Percentiles rank a stretch among this genome's conserved stretches.
phyloP scores from a whole-genome alignment of 2,329 filamentous ascomycete species.

The Neofusicoccum laricinum region DNA sequence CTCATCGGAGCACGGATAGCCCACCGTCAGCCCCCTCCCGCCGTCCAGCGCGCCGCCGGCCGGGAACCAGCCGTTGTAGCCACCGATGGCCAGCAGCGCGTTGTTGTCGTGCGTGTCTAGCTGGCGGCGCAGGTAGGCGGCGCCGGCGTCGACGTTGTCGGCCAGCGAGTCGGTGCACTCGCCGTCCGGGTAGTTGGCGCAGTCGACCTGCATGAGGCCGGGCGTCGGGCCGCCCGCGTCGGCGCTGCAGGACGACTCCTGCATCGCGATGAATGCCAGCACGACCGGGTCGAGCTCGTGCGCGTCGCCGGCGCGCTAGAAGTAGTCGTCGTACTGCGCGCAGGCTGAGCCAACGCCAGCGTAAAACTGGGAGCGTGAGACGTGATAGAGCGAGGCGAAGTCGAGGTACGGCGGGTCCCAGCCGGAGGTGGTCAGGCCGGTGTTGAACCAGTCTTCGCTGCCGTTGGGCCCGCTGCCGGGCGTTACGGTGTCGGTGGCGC shows the following conservation, averaged over 20 bases:
- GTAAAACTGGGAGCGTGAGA: conserved; percentile 28
- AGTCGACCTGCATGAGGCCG: conserved; percentile 38
- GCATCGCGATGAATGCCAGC: conserved; percentile 37
- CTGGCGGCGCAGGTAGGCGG: conserved; percentile 27
- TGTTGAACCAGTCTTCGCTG: conserved; percentile 32
- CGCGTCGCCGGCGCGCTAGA: conserved; percentile 29
- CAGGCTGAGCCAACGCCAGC: conserved; percentile 25
- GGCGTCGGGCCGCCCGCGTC: conserved; percentile 33
- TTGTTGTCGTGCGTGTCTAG: conserved; percentile 28
- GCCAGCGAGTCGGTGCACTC: conserved; percentile 32
- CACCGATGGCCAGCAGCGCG: conserved; percentile 32
- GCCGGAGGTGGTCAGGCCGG: conserved; percentile 26
- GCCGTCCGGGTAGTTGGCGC: conserved; percentile 35
- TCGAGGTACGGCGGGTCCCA: conserved; percentile 36
- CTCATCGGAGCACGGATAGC: conserved; percentile 28
- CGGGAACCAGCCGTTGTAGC: conserved; percentile 40
- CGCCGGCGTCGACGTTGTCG: conserved; percentile 37
- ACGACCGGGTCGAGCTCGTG: conserved; percentile 35
- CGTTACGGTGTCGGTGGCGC: conserved; percentile 18
- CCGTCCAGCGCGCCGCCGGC: conserved; percentile 29
- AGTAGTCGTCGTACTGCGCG: conserved; percentile 34
- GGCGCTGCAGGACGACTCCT: conserved; percentile 35
- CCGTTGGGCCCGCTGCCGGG: conserved; percentile 18
- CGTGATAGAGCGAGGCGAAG: conserved; percentile 28
- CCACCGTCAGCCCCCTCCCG: conserved; percentile 28